Evolutionary conservation across 495 filamentous ascomycete species (phyloP), one percentile per base, ranked within the genome.

Genomic region (Penicillium paxilli): DNA sequence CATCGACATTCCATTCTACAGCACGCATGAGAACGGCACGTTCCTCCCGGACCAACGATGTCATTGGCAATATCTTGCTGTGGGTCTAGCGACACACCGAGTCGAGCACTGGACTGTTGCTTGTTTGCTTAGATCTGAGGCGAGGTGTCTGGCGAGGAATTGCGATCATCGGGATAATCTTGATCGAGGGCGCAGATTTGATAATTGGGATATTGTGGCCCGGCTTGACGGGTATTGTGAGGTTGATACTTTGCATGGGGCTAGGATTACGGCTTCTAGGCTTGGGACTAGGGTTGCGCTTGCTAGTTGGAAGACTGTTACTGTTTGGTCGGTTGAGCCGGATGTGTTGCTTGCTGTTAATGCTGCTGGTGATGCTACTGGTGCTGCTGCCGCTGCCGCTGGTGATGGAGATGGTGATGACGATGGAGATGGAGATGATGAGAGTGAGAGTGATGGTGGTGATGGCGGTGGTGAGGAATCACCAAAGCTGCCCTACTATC

Each of bases 251-350:
- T 77, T 72, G 8, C 58, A 74, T 10, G 78, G 77, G 21, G 73
- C 71, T 35, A 62, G 68, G 23, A 65, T 80, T 22, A 74, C 76
- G n/a, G 49, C 69, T 4, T 80, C 78, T 3, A 57, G 49, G 10
- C 41, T 28, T 1, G 72, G 73, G 5, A 73, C 69, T 26, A 66
- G 76, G 1, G 63, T 81, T 40, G 77, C 76, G 14, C 63, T 75
- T 14, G 71, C 71, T 5, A 73, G 72, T 26, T 81, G 78, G 78
- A 72, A 74, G 50, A 65, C 64, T 1, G 28, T 81, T 11, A 70
- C 73, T 17, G 48, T 81, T 25, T 81, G 78, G 78, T 63, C 72
- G 2, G 17, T 80, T 47, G 63, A 74, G 25, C 77, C 77, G 3
- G 51, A 49, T 16, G 56, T 62, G 42, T 44, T 80, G n/a, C 62